Evolutionary conservation across 768 basidiomycete genomes (phyloP), one percentile per base, ranked within the genome.

Genomic region (Psilocybe cyanescens): DNA sequence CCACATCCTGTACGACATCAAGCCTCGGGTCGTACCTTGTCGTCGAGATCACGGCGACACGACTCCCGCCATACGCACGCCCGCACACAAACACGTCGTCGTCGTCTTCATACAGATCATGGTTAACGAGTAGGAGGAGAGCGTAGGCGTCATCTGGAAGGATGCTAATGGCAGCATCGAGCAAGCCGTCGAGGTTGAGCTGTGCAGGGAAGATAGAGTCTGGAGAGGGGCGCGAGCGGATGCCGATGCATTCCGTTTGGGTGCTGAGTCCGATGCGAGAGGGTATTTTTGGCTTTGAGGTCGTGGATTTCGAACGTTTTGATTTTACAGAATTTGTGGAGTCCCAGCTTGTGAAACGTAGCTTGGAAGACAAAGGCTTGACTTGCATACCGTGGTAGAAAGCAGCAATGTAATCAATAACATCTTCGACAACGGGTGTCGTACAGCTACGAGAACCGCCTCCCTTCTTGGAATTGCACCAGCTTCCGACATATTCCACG

Each of bases 61-160:
- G 72, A 58, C 74, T 75, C 3, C 73, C 77, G 8, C 77, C 77
- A 59, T 78, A 78, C 6, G 77, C 77, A 30, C 77, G 73, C n/a
- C 76, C 77, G 59, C 76, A 76, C 4, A 72, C 71, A 61, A 78
- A 78, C 17, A 68, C 70, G 57, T 78, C 75, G 8, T 78, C 73
- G 1, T 73, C 70, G 55, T 68, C 67, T 55, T 78, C 77, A 47
- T 71, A 76, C 1, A 78, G 67, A 52, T 78, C 77, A 41, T 74
- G 74, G 4, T 74, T 63, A 9, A 78, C 75, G 33, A 78, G 60
- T 3, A 78, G 55, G 9, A 78, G 58, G 9, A 78, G 67, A 7
- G 76, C 73, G 58, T 75, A 76, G 2, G 77, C 75, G 59, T 76
- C 73, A 7, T 71, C 58, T 2, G 77, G 76, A 4, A 78, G 65